Percentiles rank a stretch among this genome's conserved stretches.
These are phyloP conservation scores for Spencermartinsiella ligniputridi DNA, from an alignment of 1,139 yeast species.

Conservation along the genomic window DNA sequence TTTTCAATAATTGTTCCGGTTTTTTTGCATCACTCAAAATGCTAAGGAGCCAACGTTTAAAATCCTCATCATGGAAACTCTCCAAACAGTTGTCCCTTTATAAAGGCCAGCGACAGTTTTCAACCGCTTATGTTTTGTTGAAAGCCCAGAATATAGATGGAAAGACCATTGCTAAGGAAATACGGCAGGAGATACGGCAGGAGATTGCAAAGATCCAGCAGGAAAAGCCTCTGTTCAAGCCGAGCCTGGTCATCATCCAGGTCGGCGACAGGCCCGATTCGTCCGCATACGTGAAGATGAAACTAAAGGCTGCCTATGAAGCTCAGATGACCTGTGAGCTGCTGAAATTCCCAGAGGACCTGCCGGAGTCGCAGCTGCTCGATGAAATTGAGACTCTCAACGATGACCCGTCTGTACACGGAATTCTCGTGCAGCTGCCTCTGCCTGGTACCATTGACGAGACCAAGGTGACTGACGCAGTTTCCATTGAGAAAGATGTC, in stretches of 20 bases:
- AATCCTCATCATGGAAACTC: too few relatives aligned
- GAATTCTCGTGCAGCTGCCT: conserved; percentile 89
- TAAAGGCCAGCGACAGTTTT: conserved; percentile 6
- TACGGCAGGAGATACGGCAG: conserved; percentile 31
- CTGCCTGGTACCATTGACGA: conserved; percentile 80
- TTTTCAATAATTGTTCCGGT: too few relatives aligned
- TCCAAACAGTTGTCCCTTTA: too few relatives aligned
- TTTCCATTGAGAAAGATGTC: conserved; percentile 77
- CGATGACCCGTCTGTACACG: conserved; percentile 68
- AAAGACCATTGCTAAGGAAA: conserved; percentile 55
- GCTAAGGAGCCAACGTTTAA: too few relatives aligned
- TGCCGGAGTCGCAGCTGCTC: conserved; percentile 45
- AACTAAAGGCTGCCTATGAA: conserved; percentile 74
- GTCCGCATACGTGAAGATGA: conserved; percentile 88
- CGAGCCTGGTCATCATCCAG: conserved; percentile 79
- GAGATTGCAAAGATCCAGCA: conserved; percentile 56
- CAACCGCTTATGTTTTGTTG: conserved; percentile 9
- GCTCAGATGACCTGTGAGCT: conserved; percentile 35
- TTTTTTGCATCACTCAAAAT: too few relatives aligned
- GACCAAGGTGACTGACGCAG: conserved; percentile 71
- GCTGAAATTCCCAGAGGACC: conserved; percentile 31
- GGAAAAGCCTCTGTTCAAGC: conserved; percentile 59
- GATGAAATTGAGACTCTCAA: conserved; percentile 59
- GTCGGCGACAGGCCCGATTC: conserved; percentile 91
- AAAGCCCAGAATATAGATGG: conserved; percentile 56